Evolutionary conservation across 306 rosid genomes (phyloP), one percentile per base, ranked within the genome.

Genomic region (Trichosanthes cucumerina): DNA sequence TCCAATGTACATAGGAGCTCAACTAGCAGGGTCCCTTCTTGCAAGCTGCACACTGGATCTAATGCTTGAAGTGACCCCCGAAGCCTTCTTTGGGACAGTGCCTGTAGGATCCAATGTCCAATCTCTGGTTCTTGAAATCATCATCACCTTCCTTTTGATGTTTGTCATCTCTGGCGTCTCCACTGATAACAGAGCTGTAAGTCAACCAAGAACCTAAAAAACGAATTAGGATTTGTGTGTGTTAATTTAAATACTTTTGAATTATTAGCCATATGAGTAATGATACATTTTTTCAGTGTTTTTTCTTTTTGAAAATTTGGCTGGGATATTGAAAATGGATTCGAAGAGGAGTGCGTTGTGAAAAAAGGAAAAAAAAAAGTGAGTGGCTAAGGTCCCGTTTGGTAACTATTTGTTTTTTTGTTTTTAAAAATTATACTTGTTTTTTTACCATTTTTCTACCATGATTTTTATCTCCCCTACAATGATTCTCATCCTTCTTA

Each of bases 171-270:
- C 84, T 12, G 88, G 79, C 0, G 78, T 64, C 23, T 54, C 80
- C 80, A 85, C 86, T 23, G 88, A 85, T 33, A 41, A 58, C 26
- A 71, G 86, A 82, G 84, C 86, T 56, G 86, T 79, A 78, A 31
- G 76, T 65, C 13, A 7, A 36, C 43, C 43, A 31, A 31, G 15
- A 31, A 6, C 65, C 6, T 0, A 5, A 2, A 59, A 12, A 13
- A 13, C 1, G 16, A 50, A 50, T 43, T 43, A 43, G 1, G 47
- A 43, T 43, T 43, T 10, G 47, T 9, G 39, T 36, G 39, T 18
- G 1, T 16, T 52, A 28, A 28, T 15, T 18, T 52, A 2, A 6
- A 5, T 18, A 52, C 58, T 52, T 52, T 5, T 52, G 0, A 52
- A 18, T 52, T 6, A 52, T 5, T 52, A 8, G 3, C 9, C 57